Evolutionary conservation across 495 filamentous ascomycete genomes (phyloP), one percentile per base, ranked within the genome.

Genomic region (Letharia columbiana): DNA sequence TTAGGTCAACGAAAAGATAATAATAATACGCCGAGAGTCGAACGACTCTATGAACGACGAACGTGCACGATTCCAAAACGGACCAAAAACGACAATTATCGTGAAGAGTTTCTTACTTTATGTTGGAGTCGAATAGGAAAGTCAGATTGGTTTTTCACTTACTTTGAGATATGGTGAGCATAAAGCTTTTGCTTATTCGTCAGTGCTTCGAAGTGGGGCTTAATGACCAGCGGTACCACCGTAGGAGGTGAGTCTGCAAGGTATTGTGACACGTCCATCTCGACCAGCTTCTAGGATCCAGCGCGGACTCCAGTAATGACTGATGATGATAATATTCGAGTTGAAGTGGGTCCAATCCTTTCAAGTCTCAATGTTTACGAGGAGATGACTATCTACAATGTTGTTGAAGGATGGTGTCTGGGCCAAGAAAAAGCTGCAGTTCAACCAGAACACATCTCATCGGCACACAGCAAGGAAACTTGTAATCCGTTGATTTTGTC

Each of bases 151-250:
- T 7, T 8, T 28, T 47, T 4, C 60, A 63, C 80, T 68, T 83
- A 92, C 90, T 83, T 81, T 82, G 88, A 92, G 72, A 97, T 91
- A 71, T 90, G 89, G 76, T 98, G 94, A 45, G 94, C 92, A 77
- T 98, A 98, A 64, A 83, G 74, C 74, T 90, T 91, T 79, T 92
- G 82, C 69, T 87, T 79, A 71, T 91, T 86, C 50, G 82, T 85
- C 64, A 98, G 77, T 17, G 89, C 84, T 52, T 91, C 87, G 75
- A 97, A 98, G 75, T 97, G 94, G 63, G 88, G 86, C 77, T 90
- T 90, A 74, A 97, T 89, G 71, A 89, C 87, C 42, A 98, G 83
- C 28, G 86, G 84, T 56, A 96, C 93, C 63, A 96, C 86, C 23
- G 85, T 86, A 0, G 94, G 94, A 28, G 94, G 94, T 57, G 87